Base-by-base conservation (phyloP, 768 basidiomycete genomes). In the Pleurotus ostreatus region DNA sequence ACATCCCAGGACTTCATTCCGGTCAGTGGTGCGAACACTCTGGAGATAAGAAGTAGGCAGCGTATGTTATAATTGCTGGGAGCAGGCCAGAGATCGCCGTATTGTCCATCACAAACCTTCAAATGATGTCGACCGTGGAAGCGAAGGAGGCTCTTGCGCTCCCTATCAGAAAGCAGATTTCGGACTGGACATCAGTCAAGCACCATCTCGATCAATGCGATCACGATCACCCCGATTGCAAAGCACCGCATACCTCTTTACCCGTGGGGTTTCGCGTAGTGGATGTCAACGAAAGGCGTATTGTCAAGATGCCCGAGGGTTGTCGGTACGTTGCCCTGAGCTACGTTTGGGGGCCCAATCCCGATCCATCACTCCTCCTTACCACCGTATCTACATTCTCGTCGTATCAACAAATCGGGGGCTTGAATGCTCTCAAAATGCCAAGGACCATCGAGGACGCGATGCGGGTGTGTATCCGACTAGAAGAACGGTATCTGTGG, bases 391-490 rank as follows among this genome's bases (percentile, higher is more conserved):
- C 38, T 13, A 37, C 34, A 18, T 39, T 52, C n/a, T 9, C 11
- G 8, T 38, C 49, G 2, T 52, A 39, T 1, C 15, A 23, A 11
- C 16, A 4, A 20, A 11, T 20, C 12, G 49, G 49, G 8, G 49
- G 38, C 4, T 22, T 52, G 9, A 11, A 13, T 40, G 15, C 39
- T 40, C 15, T 5, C 9, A 2, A 22, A 20, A 52, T 52, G 49
- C 49, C 49, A n/a, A 52, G 40, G 22, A 52, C 49, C 20, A 52
- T 52, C 22, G 49, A 52, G 22, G 49, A 52, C 23, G 34, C 49
- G 15, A 52, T 52, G 51, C 34, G 4, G 8, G 51, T n/a, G 4
- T 52, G 39, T 20, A 11, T 5, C n/a, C n/a, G 5, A 22, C 26
- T 52, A 41, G 34, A 37, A 22, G 49, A 52, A 34, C 13, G 38